Base-by-base conservation (phyloP, 495 filamentous ascomycete species). In the Talaromyces liani region DNA sequence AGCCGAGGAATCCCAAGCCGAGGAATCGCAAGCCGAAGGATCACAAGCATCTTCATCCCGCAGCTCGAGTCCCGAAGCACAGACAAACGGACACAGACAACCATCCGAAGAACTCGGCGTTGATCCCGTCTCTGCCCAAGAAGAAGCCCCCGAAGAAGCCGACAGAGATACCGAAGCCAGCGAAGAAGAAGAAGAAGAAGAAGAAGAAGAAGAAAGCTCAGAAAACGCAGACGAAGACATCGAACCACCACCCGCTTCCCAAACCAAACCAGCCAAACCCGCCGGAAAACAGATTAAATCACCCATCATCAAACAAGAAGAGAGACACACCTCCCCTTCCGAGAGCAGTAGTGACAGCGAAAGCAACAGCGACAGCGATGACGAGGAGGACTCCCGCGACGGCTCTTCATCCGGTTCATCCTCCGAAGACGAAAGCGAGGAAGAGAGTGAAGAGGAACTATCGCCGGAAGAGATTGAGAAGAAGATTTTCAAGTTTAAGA, bases 331-430 rank as follows among this genome's bases (percentile, higher is more conserved):
- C 18, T 14, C 18, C 2, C 18, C 8, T 24, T 3, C 18, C 10
- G 49, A 53, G 10, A 65, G 61, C 33, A 31, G 29, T 31, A 31
- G 29, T 31, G 64, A 62, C 1, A 62, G 55, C 29, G 55, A 58
- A 1, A 24, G 22, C 22, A 24, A 24, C 22, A 62, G 64, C 64
- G 63, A 57, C n/a, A 49, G 34, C 47, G 61, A 41, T 34, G 58
- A 55, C 33, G 55, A 58, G 2, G 58, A 56, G 24, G 53, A 56
- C 10, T 20, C 12, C 14, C 12, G 27, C 53, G 4, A 29, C 6
- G 18, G 24, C 7, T 25, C 49, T 12, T 25, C 49, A 24, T 22
- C 49, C 5, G 49, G 24, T 16, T 24, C 18, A 2, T 22, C 7
- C 7, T 54, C 18, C 6, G 49, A 54, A 9, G 24, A 54, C 6